Evolutionary conservation across 2,329 filamentous ascomycete species (phyloP).

Genomic region (Chaetoscypha palmicola): DNA sequence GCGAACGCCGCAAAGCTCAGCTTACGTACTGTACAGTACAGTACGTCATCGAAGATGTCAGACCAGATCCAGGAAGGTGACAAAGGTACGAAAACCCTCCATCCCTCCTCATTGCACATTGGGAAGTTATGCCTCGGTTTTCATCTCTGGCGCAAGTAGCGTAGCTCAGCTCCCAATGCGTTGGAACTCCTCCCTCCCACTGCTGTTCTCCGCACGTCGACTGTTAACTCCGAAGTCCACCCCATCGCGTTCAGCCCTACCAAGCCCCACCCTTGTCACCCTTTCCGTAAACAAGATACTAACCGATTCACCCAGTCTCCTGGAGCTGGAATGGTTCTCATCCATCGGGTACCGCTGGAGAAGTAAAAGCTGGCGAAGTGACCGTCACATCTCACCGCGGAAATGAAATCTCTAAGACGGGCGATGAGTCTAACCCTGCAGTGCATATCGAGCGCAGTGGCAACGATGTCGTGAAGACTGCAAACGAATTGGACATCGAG

Average conservation of each 20-base stretch:
- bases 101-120: too few species aligned
- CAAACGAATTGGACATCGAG: conserved; percentile 52
- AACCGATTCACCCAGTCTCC: conserved; percentile 40
- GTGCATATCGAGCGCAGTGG: conserved; percentile 51
- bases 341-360: conserved; percentile 50
- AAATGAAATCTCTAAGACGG: conserved; percentile 59
- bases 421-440: conserved; percentile 52
- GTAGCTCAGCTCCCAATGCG: too few species aligned
- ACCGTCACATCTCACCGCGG: conserved; percentile 54
- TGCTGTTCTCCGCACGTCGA: background rate
- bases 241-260: background rate
- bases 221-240: conserved; percentile 2
- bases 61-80: conserved; percentile 44
- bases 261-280: background rate
- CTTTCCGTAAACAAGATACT: conserved; percentile 1
- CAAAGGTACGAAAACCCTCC: conserved; percentile 35
- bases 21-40: too few species aligned
- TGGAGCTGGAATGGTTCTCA: conserved; percentile 53
- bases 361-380: conserved; percentile 52
- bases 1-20: conserved; percentile 1
- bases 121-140: too few species aligned
- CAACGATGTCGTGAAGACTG: conserved; percentile 59
- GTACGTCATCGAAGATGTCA: conserved; percentile 33
- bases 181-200: too few species aligned
- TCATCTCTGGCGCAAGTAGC: too few species aligned